A percentile compares a stretch with the other conserved stretches of the same genome.
phyloP scores from a whole-genome alignment of 2,329 filamentous ascomycete genomes.

The Claviceps maximensis region DNA sequence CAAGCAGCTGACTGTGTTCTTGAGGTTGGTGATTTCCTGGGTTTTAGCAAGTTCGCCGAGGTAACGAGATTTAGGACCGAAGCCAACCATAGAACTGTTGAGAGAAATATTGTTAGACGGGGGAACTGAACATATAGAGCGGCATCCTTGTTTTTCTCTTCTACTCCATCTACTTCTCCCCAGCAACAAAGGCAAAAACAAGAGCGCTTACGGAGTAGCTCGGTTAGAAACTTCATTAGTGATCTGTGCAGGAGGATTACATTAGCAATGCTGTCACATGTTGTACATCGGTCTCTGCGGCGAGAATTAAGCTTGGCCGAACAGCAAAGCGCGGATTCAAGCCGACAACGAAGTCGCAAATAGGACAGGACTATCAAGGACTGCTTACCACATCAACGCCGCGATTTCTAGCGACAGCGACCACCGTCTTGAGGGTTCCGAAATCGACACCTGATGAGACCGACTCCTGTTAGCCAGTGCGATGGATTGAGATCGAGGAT shows the following conservation, averaged over 20 bases:
- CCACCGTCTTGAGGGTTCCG: slow-evolving; percentile 91
- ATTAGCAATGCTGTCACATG: background rate
- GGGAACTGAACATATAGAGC: background rate
- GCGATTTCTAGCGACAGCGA: slow-evolving; percentile 94
- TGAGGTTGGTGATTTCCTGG: slow-evolving; percentile 97
- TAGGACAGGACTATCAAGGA: background rate
- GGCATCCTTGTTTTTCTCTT: too few species aligned
- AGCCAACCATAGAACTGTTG: slow-evolving; percentile 76
- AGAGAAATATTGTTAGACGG: background rate
- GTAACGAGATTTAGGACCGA: slow-evolving; percentile 86
- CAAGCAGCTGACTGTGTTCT: slow-evolving; percentile 90
- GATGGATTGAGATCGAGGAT: background rate
- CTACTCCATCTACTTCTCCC: too few species aligned
- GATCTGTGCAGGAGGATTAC: slow-evolving; percentile 45
- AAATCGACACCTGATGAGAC: slow-evolving; percentile 63
- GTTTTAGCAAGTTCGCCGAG: slow-evolving; percentile 94
- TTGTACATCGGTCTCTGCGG: background rate
- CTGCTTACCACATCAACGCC: slow-evolving; percentile 93
- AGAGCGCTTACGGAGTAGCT: slow-evolving; percentile 70
- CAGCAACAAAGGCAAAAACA: background rate
- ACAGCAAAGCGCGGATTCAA: background rate
- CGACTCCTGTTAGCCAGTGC: slow-evolving; percentile 6
- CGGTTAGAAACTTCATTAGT: slow-evolving; percentile 99
- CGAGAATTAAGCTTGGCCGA: background rate
- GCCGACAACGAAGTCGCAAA: background rate